Base-by-base conservation (phyloP, 2,329 filamentous ascomycete genomes). In the Fusarium camptoceras region DNA sequence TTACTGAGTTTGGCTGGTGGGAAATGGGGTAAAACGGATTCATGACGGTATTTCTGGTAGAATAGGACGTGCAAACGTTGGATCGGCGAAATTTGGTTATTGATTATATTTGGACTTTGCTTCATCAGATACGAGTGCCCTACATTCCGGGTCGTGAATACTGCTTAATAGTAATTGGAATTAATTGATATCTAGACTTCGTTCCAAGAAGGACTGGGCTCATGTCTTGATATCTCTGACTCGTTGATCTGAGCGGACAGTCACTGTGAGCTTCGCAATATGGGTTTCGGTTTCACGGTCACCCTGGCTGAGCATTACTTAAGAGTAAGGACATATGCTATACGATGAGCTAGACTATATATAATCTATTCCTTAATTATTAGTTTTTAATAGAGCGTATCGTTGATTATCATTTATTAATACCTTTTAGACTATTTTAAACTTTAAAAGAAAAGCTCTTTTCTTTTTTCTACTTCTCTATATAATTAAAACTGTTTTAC, bases 11-110 rank as follows among this genome's bases (percentile, higher is more conserved):
- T 14, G 34, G 18, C 5, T n/a, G 34, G 34, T n/a, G 1, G 34
- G 18, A 12, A 7, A 2, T n/a, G 10, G 12, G 34, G 34, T 18
- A 37, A 37, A 37, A n/a, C n/a, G 24, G 34, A 18, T 27, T 10
- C 2, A 24, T 16, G 12, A 27, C 18, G 11, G 25, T 12, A 10
- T 12, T 20, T 25, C 5, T 27, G 48, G 30, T 51, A 51, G 31
- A 51, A 39, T n/a, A 34, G 22, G 41, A 27, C 49, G 49, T 51
- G 49, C 49, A 28, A 51, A 51, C 49, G 49, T 27, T 37, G 31
- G 22, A n/a, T 51, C 16, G 49, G 49, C 49, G 49, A 41, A 51
- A n/a, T 15, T 5, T 5, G 49, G 18, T 16, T 2, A 22, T 51
- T 41, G 18, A 37, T n/a, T 37, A 6, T 37, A 37, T 37, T 37